These are phyloP conservation scores for Pseudopyricularia javanii DNA, from an alignment of 2,329 filamentous ascomycete genomes.

Conservation along the genomic window DNA sequence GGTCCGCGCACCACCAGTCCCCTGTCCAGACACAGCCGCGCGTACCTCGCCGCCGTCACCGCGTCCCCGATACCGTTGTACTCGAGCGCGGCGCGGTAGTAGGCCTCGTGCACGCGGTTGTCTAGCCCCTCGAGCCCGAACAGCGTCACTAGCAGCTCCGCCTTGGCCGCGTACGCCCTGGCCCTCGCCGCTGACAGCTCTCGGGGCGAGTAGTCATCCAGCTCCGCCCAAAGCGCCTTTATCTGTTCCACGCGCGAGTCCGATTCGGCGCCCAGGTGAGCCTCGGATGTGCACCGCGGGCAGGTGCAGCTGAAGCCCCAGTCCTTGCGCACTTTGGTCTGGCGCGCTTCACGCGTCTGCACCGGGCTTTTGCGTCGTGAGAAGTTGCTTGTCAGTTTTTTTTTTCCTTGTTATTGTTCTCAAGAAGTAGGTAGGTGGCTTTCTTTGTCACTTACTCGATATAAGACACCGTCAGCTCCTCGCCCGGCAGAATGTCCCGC, in stretches of 20 bases:
- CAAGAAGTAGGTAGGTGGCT: background rate
- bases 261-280: slow-evolving; percentile 15
- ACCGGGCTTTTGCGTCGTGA: slow-evolving; percentile 14
- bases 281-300: slow-evolving; percentile 16
- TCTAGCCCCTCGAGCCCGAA: slow-evolving; percentile 27
- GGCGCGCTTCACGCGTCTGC: slow-evolving; percentile 16
- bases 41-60: slow-evolving; percentile 18
- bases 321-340: slow-evolving; percentile 14
- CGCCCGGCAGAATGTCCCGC: slow-evolving; percentile 21
- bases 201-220: slow-evolving; percentile 19
- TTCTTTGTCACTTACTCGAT: slow-evolving; percentile 16
- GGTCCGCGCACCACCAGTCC: slow-evolving; percentile 9
- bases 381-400: background rate
- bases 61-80: slow-evolving; percentile 22
- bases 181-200: slow-evolving; percentile 6
- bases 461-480: slow-evolving; percentile 28
- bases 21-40: slow-evolving; percentile 11
- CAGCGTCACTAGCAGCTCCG: slow-evolving; percentile 21
- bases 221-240: slow-evolving; percentile 14
- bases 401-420: background rate
- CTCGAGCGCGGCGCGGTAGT: slow-evolving; percentile 25
- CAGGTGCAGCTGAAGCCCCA: slow-evolving; percentile 29
- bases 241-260: slow-evolving; percentile 20
- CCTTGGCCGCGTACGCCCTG: slow-evolving; percentile 19
- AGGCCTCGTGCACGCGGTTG: slow-evolving; percentile 26